A percentile compares a stretch with the other conserved stretches of the same genome.
Conservation (phyloP, 2,329 filamentous ascomycete genomes). For the Fusarium azukiicola region DNA sequence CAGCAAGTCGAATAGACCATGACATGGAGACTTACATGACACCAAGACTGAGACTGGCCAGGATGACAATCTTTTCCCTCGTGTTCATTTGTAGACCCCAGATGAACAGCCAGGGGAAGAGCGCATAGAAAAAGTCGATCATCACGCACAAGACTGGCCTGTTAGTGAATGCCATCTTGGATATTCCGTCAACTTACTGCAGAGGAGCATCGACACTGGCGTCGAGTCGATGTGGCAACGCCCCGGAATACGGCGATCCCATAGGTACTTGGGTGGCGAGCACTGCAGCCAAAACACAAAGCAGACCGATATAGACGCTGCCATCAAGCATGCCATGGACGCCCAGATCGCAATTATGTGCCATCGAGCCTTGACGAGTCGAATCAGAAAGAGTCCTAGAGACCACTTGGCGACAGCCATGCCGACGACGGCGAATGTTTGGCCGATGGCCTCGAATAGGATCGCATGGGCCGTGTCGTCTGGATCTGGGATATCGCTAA, state of each 20-base stretch:
- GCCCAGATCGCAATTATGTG: conserved; percentile 62
- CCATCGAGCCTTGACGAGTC: conserved; percentile 59
- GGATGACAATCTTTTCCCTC: conserved; percentile 69
- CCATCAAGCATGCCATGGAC: conserved; percentile 50
- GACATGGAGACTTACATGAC: conserved; percentile 58
- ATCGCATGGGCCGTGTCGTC: conserved; percentile 51
- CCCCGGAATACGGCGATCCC: conserved; percentile 41
- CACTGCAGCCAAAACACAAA: conserved; percentile 47
- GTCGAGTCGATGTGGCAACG: conserved; percentile 45
- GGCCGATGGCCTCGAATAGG: conserved; percentile 58
- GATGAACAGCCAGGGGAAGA: conserved; percentile 68
- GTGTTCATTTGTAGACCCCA: conserved; percentile 68
- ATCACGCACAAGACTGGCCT: conserved; percentile 51
- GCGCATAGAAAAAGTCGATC: conserved; percentile 64
- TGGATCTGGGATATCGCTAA: conserved; percentile 47
- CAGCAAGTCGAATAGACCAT: neutral
- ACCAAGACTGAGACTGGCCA: conserved; percentile 66
- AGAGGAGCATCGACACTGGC: conserved; percentile 48
- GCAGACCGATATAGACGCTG: conserved; percentile 40
- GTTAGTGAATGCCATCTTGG: neutral
- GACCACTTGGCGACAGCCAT: conserved; percentile 65
- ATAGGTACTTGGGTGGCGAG: conserved; percentile 46
- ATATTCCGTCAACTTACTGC: conserved; percentile 29
- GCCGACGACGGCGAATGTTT: conserved; percentile 62
- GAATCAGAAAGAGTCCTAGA: conserved; percentile 63